Evolutionary conservation across 139 green algal genomes (phyloP), one percentile per base, ranked within the genome.

Genomic region (Bryopsis sp.): DNA sequence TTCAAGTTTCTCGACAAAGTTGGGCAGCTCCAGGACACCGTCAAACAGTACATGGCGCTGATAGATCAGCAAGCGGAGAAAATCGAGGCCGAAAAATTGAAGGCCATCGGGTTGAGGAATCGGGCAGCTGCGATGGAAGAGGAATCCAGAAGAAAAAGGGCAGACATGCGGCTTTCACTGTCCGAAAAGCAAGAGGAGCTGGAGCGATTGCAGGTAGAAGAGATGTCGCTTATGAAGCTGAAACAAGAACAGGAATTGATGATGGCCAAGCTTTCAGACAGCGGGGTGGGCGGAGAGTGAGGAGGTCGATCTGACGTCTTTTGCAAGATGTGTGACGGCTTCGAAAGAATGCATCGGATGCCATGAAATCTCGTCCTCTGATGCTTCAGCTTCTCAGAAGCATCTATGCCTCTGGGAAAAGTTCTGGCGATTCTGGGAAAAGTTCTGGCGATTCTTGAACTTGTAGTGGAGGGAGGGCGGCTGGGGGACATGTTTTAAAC

Each of bases 81-180:
- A 11, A 82, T 89, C 11, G 83, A 87, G 34, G 66, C 72, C 0
- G 81, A 89, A 71, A 89, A 89, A 70, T 76, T 89, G 1, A 76
- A 73, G 29, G 83, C 83, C 3, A 80, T 89, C 15, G 81, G 83
- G 2, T 26, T 86, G 24, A 64, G 83, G 2, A 89, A 89, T 70
- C 72, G 75, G 43, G 79, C 83, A 31, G 81, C 83, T 32, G 77
- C 81, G 6, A 65, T 84, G 15, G 74, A 85, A 50, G 81, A 89
- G 82, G 82, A 86, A 72, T 60, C 79, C 2, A 71, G 71, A 15
- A 64, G 75, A 0, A 82, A 78, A 36, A 71, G 78, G 33, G 79
- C 82, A 39, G 79, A 88, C 47, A 73, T 81, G 37, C 73, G 81
- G 60, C 64, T 76, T 31, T 58, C 80, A 43, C 46, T 84, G 1